Conservation (phyloP, 129 eudicot species). For the Sambucus nigra region DNA sequence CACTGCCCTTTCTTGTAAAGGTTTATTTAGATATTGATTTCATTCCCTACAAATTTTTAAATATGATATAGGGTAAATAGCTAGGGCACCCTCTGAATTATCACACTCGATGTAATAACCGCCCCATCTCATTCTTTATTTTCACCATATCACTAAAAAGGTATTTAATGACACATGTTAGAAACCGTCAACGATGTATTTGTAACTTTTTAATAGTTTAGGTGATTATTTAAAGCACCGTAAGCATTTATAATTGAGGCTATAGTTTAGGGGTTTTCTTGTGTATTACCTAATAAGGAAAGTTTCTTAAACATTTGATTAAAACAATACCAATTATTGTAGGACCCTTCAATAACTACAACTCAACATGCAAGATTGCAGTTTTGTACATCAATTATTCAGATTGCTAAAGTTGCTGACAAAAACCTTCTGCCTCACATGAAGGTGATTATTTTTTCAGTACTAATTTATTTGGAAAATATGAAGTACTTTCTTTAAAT, state of each 20-base stretch:
- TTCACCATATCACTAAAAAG: too few species aligned
- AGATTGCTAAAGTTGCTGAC: conserved; percentile 77
- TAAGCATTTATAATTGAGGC: too few species aligned
- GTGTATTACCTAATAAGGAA: too few species aligned
- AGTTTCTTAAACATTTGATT: neutral
- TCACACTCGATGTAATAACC: too few species aligned
- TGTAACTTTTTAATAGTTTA: too few species aligned
- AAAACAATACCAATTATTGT: conserved; percentile 10
- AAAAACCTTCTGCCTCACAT: conserved; percentile 82
- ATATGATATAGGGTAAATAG: conserved; percentile 2
- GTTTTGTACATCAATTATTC: conserved; percentile 87
- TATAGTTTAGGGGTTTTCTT: too few species aligned
- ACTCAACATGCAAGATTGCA: conserved; percentile 95
- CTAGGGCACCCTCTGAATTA: too few species aligned
- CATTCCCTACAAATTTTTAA: neutral
- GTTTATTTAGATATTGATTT: conserved; percentile 23
- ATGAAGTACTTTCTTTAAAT: neutral
- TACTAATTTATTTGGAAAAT: neutral
- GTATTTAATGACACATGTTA: too few species aligned
- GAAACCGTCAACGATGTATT: too few species aligned
- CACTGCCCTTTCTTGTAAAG: conserved; percentile 70
- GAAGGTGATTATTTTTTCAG: conserved; percentile 48
- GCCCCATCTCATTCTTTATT: too few species aligned
- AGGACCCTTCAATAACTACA: conserved; percentile 88
- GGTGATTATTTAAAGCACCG: too few species aligned